Conservation (phyloP, 306 rosid species). For the Betula pendula region DNA sequence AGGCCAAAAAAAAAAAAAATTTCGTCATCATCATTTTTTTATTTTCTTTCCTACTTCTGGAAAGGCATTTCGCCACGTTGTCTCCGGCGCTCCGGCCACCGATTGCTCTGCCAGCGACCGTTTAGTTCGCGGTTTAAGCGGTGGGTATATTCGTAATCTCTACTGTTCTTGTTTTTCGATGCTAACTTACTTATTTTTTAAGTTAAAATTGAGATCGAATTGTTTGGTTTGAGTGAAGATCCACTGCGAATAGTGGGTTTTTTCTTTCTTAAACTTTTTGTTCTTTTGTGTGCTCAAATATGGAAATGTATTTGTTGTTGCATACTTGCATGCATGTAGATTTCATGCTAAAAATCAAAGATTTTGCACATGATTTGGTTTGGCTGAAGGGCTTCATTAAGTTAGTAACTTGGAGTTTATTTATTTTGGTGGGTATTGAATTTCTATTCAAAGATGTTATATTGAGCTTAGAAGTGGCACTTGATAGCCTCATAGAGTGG, state of each 20-base stretch:
- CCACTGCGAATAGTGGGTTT: background rate
- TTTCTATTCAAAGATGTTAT: background rate
- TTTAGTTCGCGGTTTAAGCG: background rate
- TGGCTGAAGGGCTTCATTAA: background rate
- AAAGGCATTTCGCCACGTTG: background rate
- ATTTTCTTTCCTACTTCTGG: background rate
- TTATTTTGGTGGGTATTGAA: background rate
- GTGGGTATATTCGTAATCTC: background rate
- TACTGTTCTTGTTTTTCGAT: background rate
- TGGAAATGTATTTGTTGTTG: background rate
- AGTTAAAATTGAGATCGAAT: background rate
- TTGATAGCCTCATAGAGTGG: background rate
- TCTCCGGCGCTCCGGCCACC: background rate
- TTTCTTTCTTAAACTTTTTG: background rate
- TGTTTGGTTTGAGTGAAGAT: background rate
- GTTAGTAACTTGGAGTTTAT: background rate
- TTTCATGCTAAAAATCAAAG: background rate
- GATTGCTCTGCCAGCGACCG: background rate
- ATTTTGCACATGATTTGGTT: background rate
- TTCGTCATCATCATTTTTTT: background rate
- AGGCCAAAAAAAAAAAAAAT: no score
- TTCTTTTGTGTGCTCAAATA: background rate
- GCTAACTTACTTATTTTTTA: background rate
- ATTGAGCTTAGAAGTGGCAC: background rate
- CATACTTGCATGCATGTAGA: background rate